Base-by-base conservation (phyloP, 2,329 filamentous ascomycete genomes). In the Aspergillus brasiliensis region DNA sequence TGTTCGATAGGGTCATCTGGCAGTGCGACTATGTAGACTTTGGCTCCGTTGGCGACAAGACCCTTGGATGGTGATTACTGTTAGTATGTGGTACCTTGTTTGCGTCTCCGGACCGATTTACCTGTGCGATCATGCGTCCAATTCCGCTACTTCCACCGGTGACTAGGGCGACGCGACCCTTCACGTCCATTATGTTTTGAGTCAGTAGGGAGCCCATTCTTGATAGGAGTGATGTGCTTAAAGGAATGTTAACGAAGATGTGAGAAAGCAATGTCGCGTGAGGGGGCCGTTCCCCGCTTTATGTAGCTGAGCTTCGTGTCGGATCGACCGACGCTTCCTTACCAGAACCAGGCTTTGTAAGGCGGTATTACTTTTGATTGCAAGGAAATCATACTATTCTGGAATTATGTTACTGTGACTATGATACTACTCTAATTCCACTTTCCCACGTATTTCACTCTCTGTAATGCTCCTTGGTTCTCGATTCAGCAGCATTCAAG, bases 401-500 rank as follows among this genome's bases (percentile, higher is more conserved):
- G 15, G n/a, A n/a, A 15, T 37, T 15, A 46, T 11, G 17, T 19
- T 46, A 46, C 25, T 6, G 3, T 5, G 6, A 23, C 6, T 3
- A 31, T 19, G 27, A 6, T n/a, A 15, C 13, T 27, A 17, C 3
- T 17, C 11, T 17, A 48, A 3, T 27, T 10, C n/a, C 1, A 47
- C 37, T 21, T 15, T 1, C 13, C 19, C 3, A 55, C n/a, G 3
- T 5, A 13, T 19, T 4, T 57, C 37, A 54, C 67, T 80, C 77
- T 65, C 79, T 80, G 63, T 84, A 84, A 59, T 81, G 78, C 40
- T 79, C 76, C 63, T 71, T 77, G 0, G 83, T 85, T 63, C 83
- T 72, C 60, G 74, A 63, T 60, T 80, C 77, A 0, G 80, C 81
- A 46, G 70, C 64, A 7, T 67, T 65, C 66, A 85, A 63, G 51